phyloP scores from a whole-genome alignment of 1,139 yeast genomes.

The Pichia sp. region DNA sequence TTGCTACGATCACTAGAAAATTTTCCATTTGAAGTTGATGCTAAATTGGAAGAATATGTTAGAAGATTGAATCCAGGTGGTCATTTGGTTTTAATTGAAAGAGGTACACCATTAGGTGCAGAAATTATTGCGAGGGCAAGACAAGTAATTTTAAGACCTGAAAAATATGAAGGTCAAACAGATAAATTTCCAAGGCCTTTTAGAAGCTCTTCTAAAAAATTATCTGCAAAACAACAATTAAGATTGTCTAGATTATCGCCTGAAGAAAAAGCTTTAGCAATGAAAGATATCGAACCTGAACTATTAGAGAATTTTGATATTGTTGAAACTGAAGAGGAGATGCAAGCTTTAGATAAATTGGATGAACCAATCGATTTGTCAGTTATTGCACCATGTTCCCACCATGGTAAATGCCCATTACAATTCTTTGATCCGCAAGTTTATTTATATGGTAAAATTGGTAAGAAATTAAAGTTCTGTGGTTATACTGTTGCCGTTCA shows the following conservation, averaged over 20 bases:
- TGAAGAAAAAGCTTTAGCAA: constrained; percentile 19
- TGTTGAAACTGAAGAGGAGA: constrained; percentile 25
- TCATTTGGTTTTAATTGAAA: constrained; percentile 67
- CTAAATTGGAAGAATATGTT: constrained; percentile 54
- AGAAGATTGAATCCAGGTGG: constrained; percentile 70
- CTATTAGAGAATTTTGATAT: constrained; percentile 39
- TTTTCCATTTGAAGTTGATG: constrained; percentile 72
- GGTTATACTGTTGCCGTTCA: constrained; percentile 66
- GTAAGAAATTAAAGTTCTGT: constrained; percentile 64
- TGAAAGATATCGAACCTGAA: constrained; percentile 33
- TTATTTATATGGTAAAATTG: constrained; percentile 55
- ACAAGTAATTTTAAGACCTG: constrained; percentile 83
- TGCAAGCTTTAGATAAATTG: constrained; percentile 23
- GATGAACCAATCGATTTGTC: constrained; percentile 43
- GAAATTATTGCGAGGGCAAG: constrained; percentile 88
- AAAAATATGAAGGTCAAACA: constrained; percentile 46
- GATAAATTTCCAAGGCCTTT: constrained; percentile 73
- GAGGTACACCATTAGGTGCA: constrained; percentile 88
- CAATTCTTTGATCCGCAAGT: constrained; percentile 71
- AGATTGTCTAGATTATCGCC: constrained; percentile 14
- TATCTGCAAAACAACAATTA: constrained; percentile 17
- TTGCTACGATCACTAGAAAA: constrained; percentile 52
- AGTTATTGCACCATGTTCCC: constrained; percentile 86
- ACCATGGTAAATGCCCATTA: constrained; percentile 81
- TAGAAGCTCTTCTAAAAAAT: constrained; percentile 39